Base-by-base conservation (phyloP, 257 asterid species). In the Forsythia suspensa region DNA sequence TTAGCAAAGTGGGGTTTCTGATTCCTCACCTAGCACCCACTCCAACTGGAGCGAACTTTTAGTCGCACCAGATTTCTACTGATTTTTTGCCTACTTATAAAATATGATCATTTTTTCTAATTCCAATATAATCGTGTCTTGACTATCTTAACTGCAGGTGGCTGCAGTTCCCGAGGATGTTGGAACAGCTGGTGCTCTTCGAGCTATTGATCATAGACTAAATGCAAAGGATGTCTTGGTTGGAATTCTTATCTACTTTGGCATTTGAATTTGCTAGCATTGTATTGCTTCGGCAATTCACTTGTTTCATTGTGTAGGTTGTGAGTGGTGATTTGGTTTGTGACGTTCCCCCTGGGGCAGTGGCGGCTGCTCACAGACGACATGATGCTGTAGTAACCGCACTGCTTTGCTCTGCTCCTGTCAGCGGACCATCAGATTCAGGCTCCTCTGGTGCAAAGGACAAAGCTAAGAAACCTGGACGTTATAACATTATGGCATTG, bases 131-230 rank as follows among this genome's bases (percentile, higher is more conserved):
- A 29, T 29, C 34, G 34, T 29, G 34, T 87, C 72, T 71, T 21
- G 71, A 73, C 63, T 72, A 61, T 46, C 21, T 41, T 34, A n/a
- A 68, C 76, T 92, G 78, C 94, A 96, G 99, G 99, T 96, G 41
- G 89, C 89, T 70, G 91, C 98, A 80, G 99, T 96, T 76, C 88
- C 98, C 3, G 99, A 96, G 84, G 98, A 96, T 81, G 88, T 91
- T 8, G 99, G 99, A 70, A 94, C 98, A 73, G 98, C 99, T 84
- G 97, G 96, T 83, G 98, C 99, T 76, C 84, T 96, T 86, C 87
- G 97, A 80, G 95, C 97, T 73, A 93, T 96, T 79, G 88, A 87
- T 87, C 97, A 85, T 80, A 97, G 91, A 79, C 88, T 96, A 85
- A 92, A 91, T 80, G 97, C 97, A 0, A 88, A 87, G 75, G 97